A percentile compares a stretch with the other conserved stretches of the same genome.
Conservation (phyloP, 805 yeast species). For the Candida sakaeoensis region DNA sequence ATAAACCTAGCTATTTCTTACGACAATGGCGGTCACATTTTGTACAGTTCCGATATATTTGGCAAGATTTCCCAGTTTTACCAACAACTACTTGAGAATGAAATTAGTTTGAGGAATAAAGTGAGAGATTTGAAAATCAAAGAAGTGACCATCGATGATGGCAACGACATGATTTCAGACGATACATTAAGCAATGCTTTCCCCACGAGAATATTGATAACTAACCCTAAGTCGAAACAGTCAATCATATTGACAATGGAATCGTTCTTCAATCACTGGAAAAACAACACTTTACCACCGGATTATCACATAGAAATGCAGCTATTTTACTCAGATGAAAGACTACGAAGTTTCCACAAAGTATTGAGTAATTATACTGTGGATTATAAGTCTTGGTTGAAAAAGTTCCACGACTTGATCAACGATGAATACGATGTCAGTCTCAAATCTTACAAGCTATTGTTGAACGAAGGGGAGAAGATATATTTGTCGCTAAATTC, state of each 20-base stretch:
- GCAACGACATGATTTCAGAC: conserved; percentile 48
- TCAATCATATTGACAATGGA: conserved; percentile 28
- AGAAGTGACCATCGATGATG: conserved; percentile 27
- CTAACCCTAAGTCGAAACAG: conserved; percentile 24
- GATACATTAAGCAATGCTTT: conserved; percentile 46
- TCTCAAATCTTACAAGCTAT: conserved; percentile 38
- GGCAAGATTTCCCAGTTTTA: conserved; percentile 30
- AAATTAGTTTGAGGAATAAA: conserved; percentile 38
- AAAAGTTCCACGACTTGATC: conserved; percentile 40
- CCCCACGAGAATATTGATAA: conserved; percentile 51
- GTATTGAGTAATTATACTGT: conserved; percentile 39
- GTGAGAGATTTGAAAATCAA: conserved; percentile 26
- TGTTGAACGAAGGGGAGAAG: conserved; percentile 55
- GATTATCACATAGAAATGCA: conserved; percentile 37
- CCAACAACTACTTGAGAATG: conserved; percentile 33
- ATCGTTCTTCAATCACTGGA: conserved; percentile 20
- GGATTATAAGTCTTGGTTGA: conserved; percentile 51
- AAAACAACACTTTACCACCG: background rate
- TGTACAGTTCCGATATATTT: conserved; percentile 35
- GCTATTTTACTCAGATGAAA: conserved; percentile 50
- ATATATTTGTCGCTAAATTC: conserved; percentile 38
- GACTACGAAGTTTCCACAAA: conserved; percentile 35
- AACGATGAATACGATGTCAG: conserved; percentile 42
- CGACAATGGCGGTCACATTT: conserved; percentile 25
- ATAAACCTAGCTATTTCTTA: conserved; percentile 43